phyloP scores from a whole-genome alignment of 345 rosid species.

The Theobroma cacao region DNA sequence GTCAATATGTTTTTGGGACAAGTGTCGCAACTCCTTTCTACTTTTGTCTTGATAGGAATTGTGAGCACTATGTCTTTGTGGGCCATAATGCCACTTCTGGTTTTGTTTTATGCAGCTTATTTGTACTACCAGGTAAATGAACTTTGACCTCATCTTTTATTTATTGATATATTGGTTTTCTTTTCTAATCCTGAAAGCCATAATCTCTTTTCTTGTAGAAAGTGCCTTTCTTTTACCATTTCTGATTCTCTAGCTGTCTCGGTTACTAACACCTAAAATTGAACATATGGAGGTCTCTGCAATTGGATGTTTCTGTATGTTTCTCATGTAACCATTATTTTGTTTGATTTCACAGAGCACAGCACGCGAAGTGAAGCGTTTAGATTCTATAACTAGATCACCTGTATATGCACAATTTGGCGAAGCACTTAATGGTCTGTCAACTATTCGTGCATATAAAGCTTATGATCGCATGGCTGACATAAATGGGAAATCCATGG shows the following conservation, averaged over 20 bases:
- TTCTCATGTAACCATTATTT: conserved; percentile 17
- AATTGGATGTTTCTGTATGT: not conserved
- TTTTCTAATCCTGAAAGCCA: not conserved
- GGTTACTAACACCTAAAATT: not conserved
- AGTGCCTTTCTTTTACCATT: not conserved
- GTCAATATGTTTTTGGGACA: conserved; percentile 80
- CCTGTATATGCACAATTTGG: conserved; percentile 99
- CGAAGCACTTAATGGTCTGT: conserved; percentile 91
- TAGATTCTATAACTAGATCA: conserved; percentile 92
- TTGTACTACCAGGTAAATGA: conserved; percentile 83
- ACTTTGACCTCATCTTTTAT: conserved; percentile 6
- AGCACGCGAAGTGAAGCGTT: conserved; percentile 94
- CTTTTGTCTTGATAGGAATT: conserved; percentile 87
- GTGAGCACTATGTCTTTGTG: conserved; percentile 98
- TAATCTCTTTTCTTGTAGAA: not conserved
- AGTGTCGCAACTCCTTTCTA: conserved; percentile 88
- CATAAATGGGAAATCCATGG: conserved; percentile 90
- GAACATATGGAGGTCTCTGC: not conserved
- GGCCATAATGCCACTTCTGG: conserved; percentile 97
- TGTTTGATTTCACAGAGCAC: conserved; percentile 62
- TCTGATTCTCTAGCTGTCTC: not conserved
- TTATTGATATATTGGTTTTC: conserved; percentile 1
- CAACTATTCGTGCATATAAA: conserved; percentile 94
- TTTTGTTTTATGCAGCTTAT: conserved; percentile 84
- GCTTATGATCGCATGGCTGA: conserved; percentile 96